A percentile compares a stretch with the other conserved stretches of the same genome.
These are phyloP conservation scores for thale cress (Arabidopsis thaliana) DNA, from an alignment of 345 rosid genomes.

Conservation along the genomic window DNA sequence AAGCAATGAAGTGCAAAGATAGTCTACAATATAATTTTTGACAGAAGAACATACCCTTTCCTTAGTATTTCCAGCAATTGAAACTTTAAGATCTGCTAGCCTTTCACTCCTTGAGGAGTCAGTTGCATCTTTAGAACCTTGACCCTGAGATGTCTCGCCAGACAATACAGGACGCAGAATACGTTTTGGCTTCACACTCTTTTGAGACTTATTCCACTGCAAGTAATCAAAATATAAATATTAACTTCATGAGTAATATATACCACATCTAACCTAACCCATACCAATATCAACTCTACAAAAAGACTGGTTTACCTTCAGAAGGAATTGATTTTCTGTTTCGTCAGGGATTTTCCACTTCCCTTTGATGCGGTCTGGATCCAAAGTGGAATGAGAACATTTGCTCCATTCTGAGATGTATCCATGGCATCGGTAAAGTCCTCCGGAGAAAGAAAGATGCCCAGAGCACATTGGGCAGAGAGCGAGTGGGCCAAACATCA, in stretches of 20 bases:
- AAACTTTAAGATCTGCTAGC: constrained; percentile 73
- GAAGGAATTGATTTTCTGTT: constrained; percentile 67
- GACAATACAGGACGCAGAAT: constrained; percentile 57
- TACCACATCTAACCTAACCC: constrained; percentile 12
- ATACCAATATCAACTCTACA: constrained; percentile 21
- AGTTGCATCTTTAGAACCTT: constrained; percentile 52
- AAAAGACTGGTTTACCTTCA: constrained; percentile 53
- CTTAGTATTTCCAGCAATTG: constrained; percentile 64
- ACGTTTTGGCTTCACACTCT: constrained; percentile 66
- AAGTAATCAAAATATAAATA: constrained; percentile 34
- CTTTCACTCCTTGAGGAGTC: constrained; percentile 62
- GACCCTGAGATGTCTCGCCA: constrained; percentile 51
- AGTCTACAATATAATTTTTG: not conserved
- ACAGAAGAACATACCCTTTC: constrained; percentile 56
- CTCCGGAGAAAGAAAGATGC: constrained; percentile 75
- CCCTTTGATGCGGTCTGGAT: constrained; percentile 72
- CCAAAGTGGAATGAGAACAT: constrained; percentile 75
- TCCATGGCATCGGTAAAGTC: constrained; percentile 75
- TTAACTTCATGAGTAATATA: constrained; percentile 6
- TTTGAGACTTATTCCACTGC: constrained; percentile 95
- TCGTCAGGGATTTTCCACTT: constrained; percentile 90
- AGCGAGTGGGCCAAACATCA: constrained; percentile 90
- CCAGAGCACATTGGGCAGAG: constrained; percentile 77
- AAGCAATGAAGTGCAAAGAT: constrained; percentile 31
- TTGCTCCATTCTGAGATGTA: constrained; percentile 90